Evolutionary conservation across 306 rosid species (phyloP).

Genomic region (Prunus armeniaca): DNA sequence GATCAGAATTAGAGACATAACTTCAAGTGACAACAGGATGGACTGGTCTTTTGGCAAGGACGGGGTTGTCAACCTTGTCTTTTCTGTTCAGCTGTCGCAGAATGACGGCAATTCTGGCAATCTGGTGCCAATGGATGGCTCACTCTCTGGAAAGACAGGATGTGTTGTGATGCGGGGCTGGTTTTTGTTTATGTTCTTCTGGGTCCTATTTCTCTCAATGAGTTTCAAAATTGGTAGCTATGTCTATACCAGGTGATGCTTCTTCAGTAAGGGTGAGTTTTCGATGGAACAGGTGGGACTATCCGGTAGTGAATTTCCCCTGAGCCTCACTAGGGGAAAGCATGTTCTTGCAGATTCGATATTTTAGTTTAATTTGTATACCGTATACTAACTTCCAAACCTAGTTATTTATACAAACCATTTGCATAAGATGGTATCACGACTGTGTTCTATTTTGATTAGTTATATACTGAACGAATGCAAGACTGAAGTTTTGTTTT

Average conservation of each 20-base stretch:
- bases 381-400: slow-evolving; percentile 23
- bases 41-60: slow-evolving; percentile 62
- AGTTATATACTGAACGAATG: not conserved
- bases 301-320: not conserved
- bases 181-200: slow-evolving; percentile 56
- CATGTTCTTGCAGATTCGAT: slow-evolving; percentile 24
- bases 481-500: not conserved
- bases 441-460: not conserved
- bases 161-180: slow-evolving; percentile 60
- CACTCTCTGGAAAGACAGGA: slow-evolving; percentile 52
- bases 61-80: slow-evolving; percentile 42
- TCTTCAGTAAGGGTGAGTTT: not conserved
- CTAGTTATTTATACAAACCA: not conserved
- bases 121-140: slow-evolving; percentile 36
- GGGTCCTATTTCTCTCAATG: slow-evolving; percentile 62
- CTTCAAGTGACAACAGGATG: slow-evolving; percentile 46
- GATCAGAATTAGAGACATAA: slow-evolving; percentile 61
- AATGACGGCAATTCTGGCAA: slow-evolving; percentile 26
- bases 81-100: slow-evolving; percentile 43
- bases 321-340: slow-evolving; percentile 21
- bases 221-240: slow-evolving; percentile 67
- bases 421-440: not conserved
- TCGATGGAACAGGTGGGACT: not conserved
- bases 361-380: slow-evolving; percentile 14
- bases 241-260: slow-evolving; percentile 44